These are phyloP conservation scores for Cladophialophora carrionii DNA, from an alignment of 2,329 filamentous ascomycete species.

Conservation along the genomic window DNA sequence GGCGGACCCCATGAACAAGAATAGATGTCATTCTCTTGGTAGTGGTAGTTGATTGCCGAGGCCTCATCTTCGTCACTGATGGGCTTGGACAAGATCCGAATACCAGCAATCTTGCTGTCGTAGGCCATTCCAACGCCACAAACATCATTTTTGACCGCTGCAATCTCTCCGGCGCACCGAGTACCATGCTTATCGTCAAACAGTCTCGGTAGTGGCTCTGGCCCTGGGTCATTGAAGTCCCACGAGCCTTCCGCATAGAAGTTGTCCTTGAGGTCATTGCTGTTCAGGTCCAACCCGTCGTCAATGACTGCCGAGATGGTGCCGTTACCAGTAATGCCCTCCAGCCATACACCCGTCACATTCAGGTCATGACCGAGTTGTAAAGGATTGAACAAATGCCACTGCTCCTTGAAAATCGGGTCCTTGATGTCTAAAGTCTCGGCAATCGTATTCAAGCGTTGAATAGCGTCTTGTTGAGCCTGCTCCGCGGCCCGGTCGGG, in stretches of 20 bases:
- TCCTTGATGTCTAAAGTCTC: constrained; percentile 74
- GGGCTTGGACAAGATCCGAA: constrained; percentile 87
- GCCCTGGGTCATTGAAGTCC: constrained; percentile 87
- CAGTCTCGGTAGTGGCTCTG: constrained; percentile 79
- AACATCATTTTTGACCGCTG: constrained; percentile 86
- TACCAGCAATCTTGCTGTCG: constrained; percentile 83
- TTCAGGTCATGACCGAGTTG: constrained; percentile 90
- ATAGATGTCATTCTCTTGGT: constrained; percentile 91
- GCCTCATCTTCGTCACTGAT: constrained; percentile 94
- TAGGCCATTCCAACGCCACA: constrained; percentile 97
- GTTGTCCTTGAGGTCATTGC: constrained; percentile 86
- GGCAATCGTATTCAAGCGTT: constrained; percentile 64
- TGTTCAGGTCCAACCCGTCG: constrained; percentile 95
- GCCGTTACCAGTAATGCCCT: constrained; percentile 87
- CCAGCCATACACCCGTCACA: constrained; percentile 88
- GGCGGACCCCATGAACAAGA: constrained; percentile 98
- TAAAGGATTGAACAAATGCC: constrained; percentile 86
- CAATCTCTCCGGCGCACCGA: constrained; percentile 90
- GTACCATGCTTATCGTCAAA: constrained; percentile 89
- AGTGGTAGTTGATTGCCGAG: constrained; percentile 87
- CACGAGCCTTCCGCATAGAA: constrained; percentile 92
- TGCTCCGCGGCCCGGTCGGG: constrained; percentile 30
- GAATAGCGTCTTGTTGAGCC: constrained; percentile 54
- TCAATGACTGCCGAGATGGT: constrained; percentile 92
- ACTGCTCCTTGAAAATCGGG: constrained; percentile 91